These are phyloP conservation scores for Fonsecaea pedrosoi DNA, from an alignment of 2,329 filamentous ascomycete genomes.

Conservation along the genomic window DNA sequence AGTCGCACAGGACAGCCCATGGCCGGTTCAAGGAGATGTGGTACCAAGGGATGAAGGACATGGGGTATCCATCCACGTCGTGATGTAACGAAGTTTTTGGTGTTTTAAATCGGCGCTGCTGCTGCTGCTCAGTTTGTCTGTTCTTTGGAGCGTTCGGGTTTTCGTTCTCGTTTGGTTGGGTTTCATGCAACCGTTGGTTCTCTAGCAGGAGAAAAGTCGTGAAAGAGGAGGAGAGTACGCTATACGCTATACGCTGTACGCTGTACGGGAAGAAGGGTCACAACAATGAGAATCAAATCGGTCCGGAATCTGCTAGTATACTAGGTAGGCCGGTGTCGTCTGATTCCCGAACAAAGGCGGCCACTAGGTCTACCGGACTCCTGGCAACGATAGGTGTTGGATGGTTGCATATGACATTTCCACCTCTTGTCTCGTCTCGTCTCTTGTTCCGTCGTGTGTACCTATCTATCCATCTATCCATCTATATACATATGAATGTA, in stretches of 20 bases:
- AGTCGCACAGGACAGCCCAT: constrained; percentile 33
- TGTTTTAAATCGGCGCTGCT: neutral
- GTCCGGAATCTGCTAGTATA: too few relatives aligned
- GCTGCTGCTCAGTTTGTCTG: neutral
- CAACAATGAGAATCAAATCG: too few relatives aligned
- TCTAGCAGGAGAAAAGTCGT: neutral
- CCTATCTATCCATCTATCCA: too few relatives aligned
- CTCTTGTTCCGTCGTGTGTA: too few relatives aligned
- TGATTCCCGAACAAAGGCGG: too few relatives aligned
- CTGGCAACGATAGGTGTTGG: too few relatives aligned
- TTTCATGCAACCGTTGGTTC: neutral
- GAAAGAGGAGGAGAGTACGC: neutral
- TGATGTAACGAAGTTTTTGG: neutral
- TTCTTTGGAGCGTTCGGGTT: neutral
- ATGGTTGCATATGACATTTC: too few relatives aligned
- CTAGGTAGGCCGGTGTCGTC: too few relatives aligned
- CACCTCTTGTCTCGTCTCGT: too few relatives aligned
- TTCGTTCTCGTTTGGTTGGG: neutral
- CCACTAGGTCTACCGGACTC: too few relatives aligned
- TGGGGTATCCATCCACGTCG: constrained; percentile 18
- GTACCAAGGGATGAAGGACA: constrained; percentile 29
- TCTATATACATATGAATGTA: too few relatives aligned
- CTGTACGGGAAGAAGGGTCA: neutral
- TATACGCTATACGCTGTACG: neutral
- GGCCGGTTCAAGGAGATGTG: constrained; percentile 34